A percentile compares a stretch with the other conserved stretches of the same genome.
These are phyloP conservation scores for Coniochaeta prunicola DNA, from an alignment of 2,329 filamentous ascomycete species.

Conservation along the genomic window DNA sequence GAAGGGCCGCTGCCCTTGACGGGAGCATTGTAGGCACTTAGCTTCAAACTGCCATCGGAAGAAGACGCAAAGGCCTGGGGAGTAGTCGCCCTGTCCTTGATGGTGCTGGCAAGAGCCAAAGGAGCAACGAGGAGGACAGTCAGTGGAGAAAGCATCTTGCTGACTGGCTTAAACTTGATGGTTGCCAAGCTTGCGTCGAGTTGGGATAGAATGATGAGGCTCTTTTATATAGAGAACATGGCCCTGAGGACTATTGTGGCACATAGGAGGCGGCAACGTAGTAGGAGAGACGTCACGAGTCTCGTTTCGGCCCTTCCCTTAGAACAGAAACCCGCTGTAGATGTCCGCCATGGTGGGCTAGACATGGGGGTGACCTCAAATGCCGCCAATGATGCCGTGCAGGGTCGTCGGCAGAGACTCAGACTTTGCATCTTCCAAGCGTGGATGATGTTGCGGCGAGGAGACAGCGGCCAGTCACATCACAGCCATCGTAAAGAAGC, in stretches of 20 bases:
- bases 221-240: not conserved
- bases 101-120: conserved; percentile 5
- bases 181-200: not conserved
- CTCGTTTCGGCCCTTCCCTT: not conserved
- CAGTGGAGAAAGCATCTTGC: conserved; percentile 4
- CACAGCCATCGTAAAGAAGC: not conserved
- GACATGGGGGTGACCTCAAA: not conserved
- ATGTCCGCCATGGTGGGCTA: not conserved
- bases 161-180: not conserved
- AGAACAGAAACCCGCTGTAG: not conserved
- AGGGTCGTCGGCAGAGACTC: too few relatives aligned
- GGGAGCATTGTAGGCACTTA: conserved; percentile 24
- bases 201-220: not conserved
- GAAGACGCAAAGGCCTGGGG: conserved; percentile 26
- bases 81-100: conserved; percentile 9
- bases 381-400: not conserved
- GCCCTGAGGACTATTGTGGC: not conserved
- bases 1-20: conserved; percentile 24
- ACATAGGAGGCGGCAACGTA: not conserved
- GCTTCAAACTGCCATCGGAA: conserved; percentile 27
- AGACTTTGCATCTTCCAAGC: not conserved
- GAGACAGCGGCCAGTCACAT: not conserved
- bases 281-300: not conserved
- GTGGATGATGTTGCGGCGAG: not conserved
- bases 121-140: conserved; percentile 3